Conservation (phyloP, 495 filamentous ascomycete genomes). For the Annulohypoxylon maeteangense region DNA sequence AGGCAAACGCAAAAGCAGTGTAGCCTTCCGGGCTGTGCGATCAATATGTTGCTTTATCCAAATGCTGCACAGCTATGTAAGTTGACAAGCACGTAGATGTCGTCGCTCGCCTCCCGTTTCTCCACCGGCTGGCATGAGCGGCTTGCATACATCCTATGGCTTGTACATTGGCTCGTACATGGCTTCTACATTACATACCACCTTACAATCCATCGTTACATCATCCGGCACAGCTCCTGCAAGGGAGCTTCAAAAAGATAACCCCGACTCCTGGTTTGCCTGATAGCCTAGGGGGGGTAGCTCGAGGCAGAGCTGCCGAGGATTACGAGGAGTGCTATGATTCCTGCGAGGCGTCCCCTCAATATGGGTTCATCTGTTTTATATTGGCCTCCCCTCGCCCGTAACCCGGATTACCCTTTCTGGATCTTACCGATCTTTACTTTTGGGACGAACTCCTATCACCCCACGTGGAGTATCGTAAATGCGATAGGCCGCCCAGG, state of each 20-base stretch:
- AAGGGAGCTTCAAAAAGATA: slow-evolving; percentile 40
- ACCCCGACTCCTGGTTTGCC: slow-evolving; percentile 24
- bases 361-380: slow-evolving; percentile 42
- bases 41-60: slow-evolving; percentile 19
- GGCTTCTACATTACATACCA: slow-evolving; percentile 23
- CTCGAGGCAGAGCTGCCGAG: slow-evolving; percentile 33
- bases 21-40: slow-evolving; percentile 35
- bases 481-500: slow-evolving; percentile 23
- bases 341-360: slow-evolving; percentile 29
- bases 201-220: slow-evolving; percentile 41
- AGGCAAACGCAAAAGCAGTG: slow-evolving; percentile 30
- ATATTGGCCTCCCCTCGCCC: slow-evolving; percentile 35
- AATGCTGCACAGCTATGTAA: slow-evolving; percentile 13
- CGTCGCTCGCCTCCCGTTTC: slow-evolving; percentile 15
- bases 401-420: slow-evolving; percentile 34
- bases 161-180: slow-evolving; percentile 3
- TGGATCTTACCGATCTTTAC: slow-evolving; percentile 23
- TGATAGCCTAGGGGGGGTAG: slow-evolving; percentile 1
- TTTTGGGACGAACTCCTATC: slow-evolving; percentile 30
- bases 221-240: slow-evolving; percentile 37
- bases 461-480: slow-evolving; percentile 38
- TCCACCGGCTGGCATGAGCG: slow-evolving; percentile 10
- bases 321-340: slow-evolving; percentile 16
- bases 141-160: neutral
- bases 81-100: slow-evolving; percentile 10